Conservation (phyloP, 441 rosid genomes). For the Arabidopsis hybrid region DNA sequence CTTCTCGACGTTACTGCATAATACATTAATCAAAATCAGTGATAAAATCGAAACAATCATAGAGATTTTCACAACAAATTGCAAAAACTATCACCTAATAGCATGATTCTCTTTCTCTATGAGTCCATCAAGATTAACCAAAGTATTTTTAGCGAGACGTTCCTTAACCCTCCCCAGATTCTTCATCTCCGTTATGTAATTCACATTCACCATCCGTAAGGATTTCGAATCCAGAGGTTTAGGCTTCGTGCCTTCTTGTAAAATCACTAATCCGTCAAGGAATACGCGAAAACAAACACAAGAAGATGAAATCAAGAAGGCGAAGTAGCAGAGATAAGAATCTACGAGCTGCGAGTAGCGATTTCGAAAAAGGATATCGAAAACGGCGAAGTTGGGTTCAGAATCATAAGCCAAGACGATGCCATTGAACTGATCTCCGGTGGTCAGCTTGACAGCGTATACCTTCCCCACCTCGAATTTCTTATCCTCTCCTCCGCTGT, state of each 20-base stretch:
- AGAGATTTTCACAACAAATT: not conserved
- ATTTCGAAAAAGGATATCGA: conserved; percentile 67
- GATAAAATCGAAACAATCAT: not conserved
- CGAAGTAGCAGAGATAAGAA: not conserved
- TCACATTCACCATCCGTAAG: conserved; percentile 68
- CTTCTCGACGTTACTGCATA: conserved; percentile 70
- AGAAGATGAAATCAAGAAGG: not conserved
- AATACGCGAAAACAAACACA: conserved; percentile 28
- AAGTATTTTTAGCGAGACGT: conserved; percentile 64
- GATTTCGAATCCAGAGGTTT: conserved; percentile 55
- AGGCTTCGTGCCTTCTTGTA: conserved; percentile 68
- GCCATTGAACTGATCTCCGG: conserved; percentile 80
- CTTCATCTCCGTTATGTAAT: conserved; percentile 58
- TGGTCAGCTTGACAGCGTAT: conserved; percentile 66
- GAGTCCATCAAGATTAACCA: conserved; percentile 56
- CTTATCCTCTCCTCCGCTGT: conserved; percentile 27
- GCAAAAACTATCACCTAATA: conserved; percentile 54
- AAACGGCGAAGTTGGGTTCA: conserved; percentile 71
- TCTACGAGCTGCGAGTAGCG: conserved; percentile 8
- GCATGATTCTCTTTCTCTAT: conserved; percentile 63
- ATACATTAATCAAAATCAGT: conserved; percentile 8
- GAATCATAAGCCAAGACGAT: conserved; percentile 79
- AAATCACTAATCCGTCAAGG: conserved; percentile 38
- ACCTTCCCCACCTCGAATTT: conserved; percentile 71
- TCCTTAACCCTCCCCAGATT: conserved; percentile 64